phyloP scores from a whole-genome alignment of 1,139 yeast species.

The Lizanozyma gosingica region DNA sequence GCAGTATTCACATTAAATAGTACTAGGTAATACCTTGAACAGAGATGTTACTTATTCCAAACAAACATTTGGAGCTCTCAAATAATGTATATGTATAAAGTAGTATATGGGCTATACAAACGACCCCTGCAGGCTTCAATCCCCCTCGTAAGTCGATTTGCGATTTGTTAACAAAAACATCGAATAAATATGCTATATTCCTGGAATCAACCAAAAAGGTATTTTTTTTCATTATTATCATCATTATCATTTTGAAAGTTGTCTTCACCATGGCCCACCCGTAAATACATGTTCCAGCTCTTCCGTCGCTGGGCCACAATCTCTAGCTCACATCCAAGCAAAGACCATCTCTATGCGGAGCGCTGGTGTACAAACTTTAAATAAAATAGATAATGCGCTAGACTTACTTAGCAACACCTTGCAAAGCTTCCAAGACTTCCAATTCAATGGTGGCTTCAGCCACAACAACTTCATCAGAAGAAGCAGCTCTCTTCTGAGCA shows the following conservation, averaged over 20 bases:
- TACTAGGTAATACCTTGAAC: too few relatives aligned
- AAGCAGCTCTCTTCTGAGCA: constrained; percentile 86
- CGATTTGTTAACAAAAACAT: background rate
- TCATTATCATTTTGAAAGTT: too few relatives aligned
- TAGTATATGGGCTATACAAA: background rate
- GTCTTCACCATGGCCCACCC: background rate
- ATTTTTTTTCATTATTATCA: background rate
- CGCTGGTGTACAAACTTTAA: too few relatives aligned
- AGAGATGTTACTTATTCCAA: too few relatives aligned
- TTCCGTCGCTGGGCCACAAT: too few relatives aligned
- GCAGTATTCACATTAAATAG: too few relatives aligned
- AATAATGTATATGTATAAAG: background rate
- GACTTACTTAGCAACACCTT: constrained; percentile 72
- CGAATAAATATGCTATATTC: background rate
- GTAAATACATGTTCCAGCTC: background rate
- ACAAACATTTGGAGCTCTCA: too few relatives aligned
- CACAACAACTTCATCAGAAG: constrained; percentile 80
- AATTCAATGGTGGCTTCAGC: constrained; percentile 94
- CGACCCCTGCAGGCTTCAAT: background rate
- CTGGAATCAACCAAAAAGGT: background rate
- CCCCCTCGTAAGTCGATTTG: too few relatives aligned
- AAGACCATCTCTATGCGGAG: too few relatives aligned
- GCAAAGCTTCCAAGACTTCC: constrained; percentile 93
- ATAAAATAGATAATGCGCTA: too few relatives aligned
- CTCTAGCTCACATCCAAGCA: too few relatives aligned